Percentiles rank a stretch among this genome's conserved stretches.
Evolutionary conservation across 371 early-diverging fungal species (phyloP).

Genomic region (Amoeboradix gromovi): DNA sequence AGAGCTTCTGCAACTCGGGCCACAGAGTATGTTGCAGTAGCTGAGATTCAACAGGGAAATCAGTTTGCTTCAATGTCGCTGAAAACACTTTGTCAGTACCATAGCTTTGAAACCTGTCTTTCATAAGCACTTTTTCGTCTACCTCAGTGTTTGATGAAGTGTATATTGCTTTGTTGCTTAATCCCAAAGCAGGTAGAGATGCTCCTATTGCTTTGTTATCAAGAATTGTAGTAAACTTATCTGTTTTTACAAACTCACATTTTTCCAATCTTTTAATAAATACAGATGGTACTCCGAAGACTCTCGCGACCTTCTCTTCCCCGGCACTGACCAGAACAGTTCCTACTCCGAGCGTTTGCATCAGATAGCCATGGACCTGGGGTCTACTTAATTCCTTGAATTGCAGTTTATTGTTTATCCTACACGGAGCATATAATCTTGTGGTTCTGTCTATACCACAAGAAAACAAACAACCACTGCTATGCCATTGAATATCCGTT

Average conservation of each 20-base stretch:
- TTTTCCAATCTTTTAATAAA: constrained; percentile 34
- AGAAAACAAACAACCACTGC: background rate
- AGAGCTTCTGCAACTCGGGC: background rate
- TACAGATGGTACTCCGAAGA: constrained; percentile 55
- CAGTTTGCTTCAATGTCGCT: background rate
- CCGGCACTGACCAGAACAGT: constrained; percentile 54
- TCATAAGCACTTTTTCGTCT: constrained; percentile 1
- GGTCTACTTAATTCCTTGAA: constrained; percentile 52
- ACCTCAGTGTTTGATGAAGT: background rate
- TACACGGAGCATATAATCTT: background rate
- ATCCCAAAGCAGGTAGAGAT: constrained; percentile 54
- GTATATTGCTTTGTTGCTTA: constrained; percentile 57
- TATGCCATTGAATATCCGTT: background rate
- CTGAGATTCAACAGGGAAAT: background rate
- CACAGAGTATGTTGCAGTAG: background rate
- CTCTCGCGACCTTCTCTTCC: constrained; percentile 59
- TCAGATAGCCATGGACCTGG: constrained; percentile 84
- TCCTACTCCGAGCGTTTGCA: constrained; percentile 50
- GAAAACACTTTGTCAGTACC: background rate
- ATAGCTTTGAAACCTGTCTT: background rate
- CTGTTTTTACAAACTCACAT: constrained; percentile 16
- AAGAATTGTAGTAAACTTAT: constrained; percentile 5
- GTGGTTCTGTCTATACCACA: background rate
- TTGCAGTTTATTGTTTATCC: background rate
- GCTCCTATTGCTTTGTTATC: constrained; percentile 25